A percentile compares a stretch with the other conserved stretches of the same genome.
Conservation (phyloP, 1,284 basidiomycete species). For the Microbotryum violaceum region DNA sequence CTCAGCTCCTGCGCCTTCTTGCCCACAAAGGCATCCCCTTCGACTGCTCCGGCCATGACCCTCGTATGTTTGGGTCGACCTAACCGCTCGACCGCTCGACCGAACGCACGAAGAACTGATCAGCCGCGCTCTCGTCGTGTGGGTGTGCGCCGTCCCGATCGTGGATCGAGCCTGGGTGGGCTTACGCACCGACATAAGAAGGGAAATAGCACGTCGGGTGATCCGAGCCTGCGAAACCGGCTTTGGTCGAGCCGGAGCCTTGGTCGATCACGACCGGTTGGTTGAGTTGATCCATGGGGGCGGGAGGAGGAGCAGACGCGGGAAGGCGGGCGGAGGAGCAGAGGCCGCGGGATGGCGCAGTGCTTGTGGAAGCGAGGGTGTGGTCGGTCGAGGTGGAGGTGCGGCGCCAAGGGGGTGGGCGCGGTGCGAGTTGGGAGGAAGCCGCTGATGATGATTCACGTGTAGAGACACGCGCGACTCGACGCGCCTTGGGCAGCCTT, state of each 20-base stretch:
- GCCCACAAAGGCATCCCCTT: slow-evolving; percentile 89
- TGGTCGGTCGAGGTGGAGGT: too few species aligned
- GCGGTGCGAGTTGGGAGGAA: too few species aligned
- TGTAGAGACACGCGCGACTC: too few species aligned
- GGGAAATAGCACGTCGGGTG: slow-evolving; percentile 98
- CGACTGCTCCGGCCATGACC: slow-evolving; percentile 87
- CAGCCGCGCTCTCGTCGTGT: neutral
- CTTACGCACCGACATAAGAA: slow-evolving; percentile 68
- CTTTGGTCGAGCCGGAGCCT: slow-evolving; percentile 96
- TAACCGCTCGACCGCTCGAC: slow-evolving; percentile 40
- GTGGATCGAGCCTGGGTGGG: too few species aligned
- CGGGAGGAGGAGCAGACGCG: neutral
- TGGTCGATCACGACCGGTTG: slow-evolving; percentile 54
- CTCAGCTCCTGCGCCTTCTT: slow-evolving; percentile 86
- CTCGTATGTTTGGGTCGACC: slow-evolving; percentile 90
- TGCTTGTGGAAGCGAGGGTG: too few species aligned
- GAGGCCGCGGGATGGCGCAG: too few species aligned
- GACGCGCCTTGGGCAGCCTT: too few species aligned
- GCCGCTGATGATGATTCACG: too few species aligned
- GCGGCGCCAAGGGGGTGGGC: too few species aligned
- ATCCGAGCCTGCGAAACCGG: slow-evolving; percentile 94
- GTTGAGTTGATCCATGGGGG: slow-evolving; percentile 22
- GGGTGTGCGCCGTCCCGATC: too few species aligned
- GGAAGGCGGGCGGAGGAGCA: neutral
- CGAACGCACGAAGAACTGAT: neutral